Base-by-base conservation (phyloP, 306 rosid genomes). In the Begonia fuchsioides region DNA sequence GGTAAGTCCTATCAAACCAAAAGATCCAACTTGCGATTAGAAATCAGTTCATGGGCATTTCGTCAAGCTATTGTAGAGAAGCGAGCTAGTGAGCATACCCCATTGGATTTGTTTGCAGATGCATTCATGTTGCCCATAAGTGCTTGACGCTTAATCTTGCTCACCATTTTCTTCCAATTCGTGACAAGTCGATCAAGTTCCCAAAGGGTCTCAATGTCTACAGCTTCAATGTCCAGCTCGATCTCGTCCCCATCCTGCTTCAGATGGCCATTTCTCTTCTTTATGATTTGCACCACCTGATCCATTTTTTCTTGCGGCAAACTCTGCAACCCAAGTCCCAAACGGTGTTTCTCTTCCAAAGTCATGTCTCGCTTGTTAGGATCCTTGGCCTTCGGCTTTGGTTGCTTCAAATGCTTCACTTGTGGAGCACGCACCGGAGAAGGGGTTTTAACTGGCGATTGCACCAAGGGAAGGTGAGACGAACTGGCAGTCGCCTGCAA, bases 161-260 rank as follows among this genome's bases (percentile, higher is more conserved):
- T 85, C 56, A 79, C 74, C 95, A 82, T 73, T 73, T 82, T 92
- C 57, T 79, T 92, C 67, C 72, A 92, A 73, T 92, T 85, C 3
- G 98, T 79, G 3, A 92, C 98, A 26, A 92, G 75, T 2, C 94
- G 69, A 65, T 92, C 98, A 10, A 92, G 96, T 63, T 92, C 98
- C 98, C 98, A 92, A n/a, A 92, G 94, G 35, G 98, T 92, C 62
- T 92, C 98, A 0, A 73, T 85, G 47, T 92, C 96, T 2, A 82
- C 85, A 3, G 96, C 94, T 63, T 92, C 98, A 40, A 92, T 85
- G 47, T 92, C 98, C 8, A 92, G 87, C 80, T 92, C 98, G 40
- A 92, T 92, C 68, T 92, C 98, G 66, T 92, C 98, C 15, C 92
- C 98, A 38, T 92, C 98, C 60, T 92, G 98, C 76, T 68, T 86